Base-by-base conservation (phyloP, 1,139 yeast genomes). In the Ashbya aceris region DNA sequence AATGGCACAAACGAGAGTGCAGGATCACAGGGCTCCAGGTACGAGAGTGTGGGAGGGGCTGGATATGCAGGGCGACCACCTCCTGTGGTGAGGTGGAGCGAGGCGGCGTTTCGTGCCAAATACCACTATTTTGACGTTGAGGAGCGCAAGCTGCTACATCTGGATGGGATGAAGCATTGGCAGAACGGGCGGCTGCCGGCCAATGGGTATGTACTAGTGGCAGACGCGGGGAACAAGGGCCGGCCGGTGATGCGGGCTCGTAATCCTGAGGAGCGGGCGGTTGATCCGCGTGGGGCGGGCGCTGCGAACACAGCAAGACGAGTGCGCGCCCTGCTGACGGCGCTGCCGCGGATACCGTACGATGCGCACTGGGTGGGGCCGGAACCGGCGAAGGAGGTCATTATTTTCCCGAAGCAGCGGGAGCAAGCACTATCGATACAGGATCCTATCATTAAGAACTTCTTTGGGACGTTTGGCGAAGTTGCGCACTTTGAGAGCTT, bases 331-430 rank as follows among this genome's bases (percentile, higher is more conserved):
- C 54, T 58, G 7, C 50, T 69, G 23, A 62, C 79, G 23, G 74
- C 77, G 0, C 66, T 73, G 30, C 77, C 85, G 1, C 71, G 71
- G 42, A 75, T 76, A 49, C 55, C 65, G 2, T 80, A 68, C 54
- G 95, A 87, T 59, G 72, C 76, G 44, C 71, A 81, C 53, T 84
- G 94, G 0, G 60, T 86, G 20, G 94, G 94, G 0, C 80, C 82
- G 0, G 77, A 80, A 9, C 96, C 95, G 0, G 73, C 79, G 4
- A 68, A 77, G 3, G 85, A 83, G 53, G 61, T 87, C 30, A 74
- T 86, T 2, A 69, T 86, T 7, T 80, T 86, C 71, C 83, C 81
- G 27, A 65, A 80, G 64, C 62, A 74, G 48, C 48, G 73, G 56
- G 51, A 74, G 49, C 63, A 68, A 50, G 29, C 13, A 8, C 34